Percentiles rank a stretch among this genome's conserved stretches.
These are phyloP conservation scores for Ascodesmis nigricans DNA, from an alignment of 495 filamentous ascomycete genomes.

Conservation along the genomic window DNA sequence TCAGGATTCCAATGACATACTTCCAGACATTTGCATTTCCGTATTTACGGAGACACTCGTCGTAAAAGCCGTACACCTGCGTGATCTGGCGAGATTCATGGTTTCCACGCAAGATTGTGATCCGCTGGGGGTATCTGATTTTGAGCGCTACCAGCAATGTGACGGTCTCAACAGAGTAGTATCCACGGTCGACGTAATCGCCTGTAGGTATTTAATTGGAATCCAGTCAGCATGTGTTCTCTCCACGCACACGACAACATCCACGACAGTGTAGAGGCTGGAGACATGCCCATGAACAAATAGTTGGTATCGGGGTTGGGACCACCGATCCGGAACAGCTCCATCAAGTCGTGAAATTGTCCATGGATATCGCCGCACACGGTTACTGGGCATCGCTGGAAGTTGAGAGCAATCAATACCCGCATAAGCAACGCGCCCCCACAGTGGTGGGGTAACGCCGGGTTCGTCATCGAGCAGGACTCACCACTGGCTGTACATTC, in stretches of 20 bases:
- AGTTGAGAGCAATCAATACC: conserved; percentile 9
- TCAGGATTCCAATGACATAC: too few species aligned
- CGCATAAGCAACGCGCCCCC: conserved; percentile 5
- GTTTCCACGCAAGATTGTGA: conserved; percentile 91
- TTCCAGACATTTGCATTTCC: conserved; percentile 99
- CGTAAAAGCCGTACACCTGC: conserved; percentile 94
- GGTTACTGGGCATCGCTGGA: conserved; percentile 79
- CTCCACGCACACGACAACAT: too few species aligned
- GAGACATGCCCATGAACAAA: conserved; percentile 78
- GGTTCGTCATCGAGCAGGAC: too few species aligned
- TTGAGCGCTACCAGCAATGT: conserved; percentile 85
- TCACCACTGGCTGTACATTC: conserved; percentile 95
- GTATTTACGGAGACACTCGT: conserved; percentile 92
- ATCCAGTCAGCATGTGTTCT: conserved; percentile 4
- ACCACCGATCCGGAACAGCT: conserved; percentile 80
- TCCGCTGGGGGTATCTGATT: conserved; percentile 87
- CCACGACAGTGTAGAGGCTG: too few species aligned
- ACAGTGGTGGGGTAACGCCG: background rate
- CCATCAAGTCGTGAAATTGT: conserved; percentile 88
- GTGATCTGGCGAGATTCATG: conserved; percentile 96
- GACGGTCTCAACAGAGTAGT: conserved; percentile 92
- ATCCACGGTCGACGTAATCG: conserved; percentile 91
- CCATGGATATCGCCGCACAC: conserved; percentile 89
- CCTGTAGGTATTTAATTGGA: conserved; percentile 29
- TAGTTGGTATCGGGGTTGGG: conserved; percentile 88